These are phyloP conservation scores for Gnaphalium uliginosum DNA, from an alignment of 129 eudicot species.

Conservation along the genomic window DNA sequence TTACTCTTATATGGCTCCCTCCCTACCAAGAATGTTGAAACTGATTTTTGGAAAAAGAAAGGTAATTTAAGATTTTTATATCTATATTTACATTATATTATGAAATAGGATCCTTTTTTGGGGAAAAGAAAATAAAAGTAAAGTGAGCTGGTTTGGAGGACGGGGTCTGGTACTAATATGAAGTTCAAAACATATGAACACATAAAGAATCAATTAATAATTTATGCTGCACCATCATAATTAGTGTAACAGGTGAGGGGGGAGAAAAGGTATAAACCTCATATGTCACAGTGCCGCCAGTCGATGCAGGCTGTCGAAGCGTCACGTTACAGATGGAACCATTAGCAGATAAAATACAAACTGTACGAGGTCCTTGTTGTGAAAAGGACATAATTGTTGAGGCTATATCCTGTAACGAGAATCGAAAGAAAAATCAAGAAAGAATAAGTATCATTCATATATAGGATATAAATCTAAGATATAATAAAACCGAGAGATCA, in stretches of 20 bases:
- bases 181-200: conserved; percentile 1
- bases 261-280: conserved; percentile 58
- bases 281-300: conserved; percentile 73
- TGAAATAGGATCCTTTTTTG: neutral
- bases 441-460: neutral
- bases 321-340: conserved; percentile 81
- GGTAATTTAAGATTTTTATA: neutral
- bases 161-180: neutral
- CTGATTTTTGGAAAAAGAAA: neutral
- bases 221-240: neutral
- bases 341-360: conserved; percentile 90
- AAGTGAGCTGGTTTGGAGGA: neutral
- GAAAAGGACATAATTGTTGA: conserved; percentile 75
- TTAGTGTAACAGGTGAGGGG: neutral
- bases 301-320: conserved; percentile 80
- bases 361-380: conserved; percentile 92
- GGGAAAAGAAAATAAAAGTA: neutral
- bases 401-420: conserved; percentile 71
- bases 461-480: neutral
- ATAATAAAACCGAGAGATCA: neutral
- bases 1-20: neutral
- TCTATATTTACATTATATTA: neutral
- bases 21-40: neutral
- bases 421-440: neutral
- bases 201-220: neutral